Percentiles rank a stretch among this genome's conserved stretches.
These are phyloP conservation scores for Leersia perrieri DNA, from an alignment of 176 grass and related monocot species.

Conservation along the genomic window DNA sequence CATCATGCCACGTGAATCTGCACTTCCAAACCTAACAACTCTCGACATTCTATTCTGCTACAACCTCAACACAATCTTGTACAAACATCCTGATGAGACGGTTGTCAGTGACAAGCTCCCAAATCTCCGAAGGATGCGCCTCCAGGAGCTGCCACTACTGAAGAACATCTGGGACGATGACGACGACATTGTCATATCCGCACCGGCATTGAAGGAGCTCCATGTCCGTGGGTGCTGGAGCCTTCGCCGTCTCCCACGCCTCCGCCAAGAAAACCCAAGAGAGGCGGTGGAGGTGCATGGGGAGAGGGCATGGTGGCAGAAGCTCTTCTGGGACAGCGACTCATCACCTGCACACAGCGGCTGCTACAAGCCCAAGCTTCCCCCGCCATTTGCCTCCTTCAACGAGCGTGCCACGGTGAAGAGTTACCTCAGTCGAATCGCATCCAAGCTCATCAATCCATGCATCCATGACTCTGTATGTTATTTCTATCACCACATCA, in stretches of 20 bases:
- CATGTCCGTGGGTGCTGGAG: constrained; percentile 16
- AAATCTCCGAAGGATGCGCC: neutral
- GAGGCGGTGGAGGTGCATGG: neutral
- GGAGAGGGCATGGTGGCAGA: constrained; percentile 16
- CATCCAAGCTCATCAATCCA: neutral
- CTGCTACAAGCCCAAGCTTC: neutral
- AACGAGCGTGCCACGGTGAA: neutral
- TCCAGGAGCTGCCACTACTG: constrained; percentile 22
- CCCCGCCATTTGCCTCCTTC: neutral
- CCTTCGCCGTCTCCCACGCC: neutral
- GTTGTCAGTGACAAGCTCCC: accelerated
- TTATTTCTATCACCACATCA: neutral
- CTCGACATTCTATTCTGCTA: constrained; percentile 22
- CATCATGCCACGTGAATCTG: accelerated
- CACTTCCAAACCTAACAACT: neutral
- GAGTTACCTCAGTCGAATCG: constrained; percentile 24
- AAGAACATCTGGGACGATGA: neutral
- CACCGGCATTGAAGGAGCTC: neutral
- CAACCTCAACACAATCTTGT: constrained; percentile 25
- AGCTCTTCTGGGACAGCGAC: neutral
- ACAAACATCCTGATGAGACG: accelerated
- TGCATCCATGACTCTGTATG: neutral
- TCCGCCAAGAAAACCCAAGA: accelerated
- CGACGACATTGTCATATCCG: neutral
- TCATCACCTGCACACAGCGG: accelerated